These are phyloP conservation scores for Sclerotinia spermophila DNA, from an alignment of 2,329 filamentous ascomycete species.

Conservation along the genomic window DNA sequence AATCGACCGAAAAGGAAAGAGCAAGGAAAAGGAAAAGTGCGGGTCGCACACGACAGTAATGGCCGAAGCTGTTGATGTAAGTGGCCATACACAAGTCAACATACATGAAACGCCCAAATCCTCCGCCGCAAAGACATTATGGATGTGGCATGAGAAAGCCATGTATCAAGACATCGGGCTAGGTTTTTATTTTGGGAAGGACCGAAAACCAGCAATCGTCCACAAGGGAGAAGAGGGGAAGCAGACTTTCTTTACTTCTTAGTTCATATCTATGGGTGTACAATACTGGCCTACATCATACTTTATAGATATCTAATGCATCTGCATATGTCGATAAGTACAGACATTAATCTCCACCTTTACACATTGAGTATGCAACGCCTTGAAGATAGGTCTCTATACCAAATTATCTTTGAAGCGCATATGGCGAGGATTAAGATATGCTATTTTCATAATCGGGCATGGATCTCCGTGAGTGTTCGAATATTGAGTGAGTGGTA, in stretches of 20 bases:
- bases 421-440: background rate
- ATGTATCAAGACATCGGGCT: slow-evolving; percentile 33
- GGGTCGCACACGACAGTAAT: too few relatives aligned
- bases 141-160: slow-evolving; percentile 30
- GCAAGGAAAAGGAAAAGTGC: slow-evolving; percentile 21
- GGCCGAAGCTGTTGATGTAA: background rate
- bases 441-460: background rate
- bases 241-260: background rate
- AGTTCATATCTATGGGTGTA: background rate
- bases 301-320: background rate
- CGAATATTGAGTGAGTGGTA: background rate
- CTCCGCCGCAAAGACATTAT: slow-evolving; percentile 9
- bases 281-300: background rate
- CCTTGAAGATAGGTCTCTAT: background rate
- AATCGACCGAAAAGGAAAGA: slow-evolving; percentile 32
- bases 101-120: background rate
- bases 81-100: background rate
- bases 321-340: background rate
- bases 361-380: background rate
- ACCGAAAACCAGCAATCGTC: background rate
- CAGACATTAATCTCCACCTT: background rate
- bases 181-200: slow-evolving; percentile 32
- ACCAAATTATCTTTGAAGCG: background rate
- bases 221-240: background rate
- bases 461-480: background rate